phyloP scores from a whole-genome alignment of 2,329 filamentous ascomycete genomes.

The Gyromitra esculenta region DNA sequence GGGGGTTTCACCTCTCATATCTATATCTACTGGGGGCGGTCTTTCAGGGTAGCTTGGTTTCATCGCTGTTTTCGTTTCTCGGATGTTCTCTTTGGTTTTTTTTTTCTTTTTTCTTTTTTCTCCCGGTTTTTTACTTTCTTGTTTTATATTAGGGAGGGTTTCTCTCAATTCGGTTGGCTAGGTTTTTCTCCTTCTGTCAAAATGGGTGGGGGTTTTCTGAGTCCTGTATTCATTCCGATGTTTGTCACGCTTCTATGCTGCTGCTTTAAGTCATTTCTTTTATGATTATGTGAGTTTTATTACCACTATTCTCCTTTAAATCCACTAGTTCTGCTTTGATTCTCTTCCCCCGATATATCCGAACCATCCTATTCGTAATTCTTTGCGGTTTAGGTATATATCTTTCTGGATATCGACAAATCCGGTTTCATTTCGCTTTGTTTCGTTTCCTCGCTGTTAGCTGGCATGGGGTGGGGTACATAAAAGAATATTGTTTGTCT shows the following conservation, averaged over 20 bases:
- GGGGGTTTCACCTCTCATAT: constrained; percentile 15
- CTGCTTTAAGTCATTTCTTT: constrained; percentile 28
- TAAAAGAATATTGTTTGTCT: constrained; percentile 29
- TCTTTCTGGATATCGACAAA: constrained; percentile 24
- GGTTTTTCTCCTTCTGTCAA: constrained; percentile 41
- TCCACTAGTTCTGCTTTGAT: constrained; percentile 8
- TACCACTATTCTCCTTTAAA: constrained; percentile 8
- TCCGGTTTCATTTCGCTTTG: background rate
- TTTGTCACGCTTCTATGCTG: constrained; percentile 43
- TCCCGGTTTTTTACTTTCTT: constrained; percentile 22
- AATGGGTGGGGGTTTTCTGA: constrained; percentile 34
- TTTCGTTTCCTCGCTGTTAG: constrained; percentile 20
- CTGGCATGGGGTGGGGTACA: constrained; percentile 16
- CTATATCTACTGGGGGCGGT: constrained; percentile 22
- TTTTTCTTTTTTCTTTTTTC: background rate
- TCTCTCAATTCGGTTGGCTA: constrained; percentile 40
- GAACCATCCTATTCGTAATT: constrained; percentile 10
- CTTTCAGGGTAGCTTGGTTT: constrained; percentile 20
- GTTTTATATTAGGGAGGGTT: constrained; percentile 48
- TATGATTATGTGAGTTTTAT: constrained; percentile 35
- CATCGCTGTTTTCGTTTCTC: constrained; percentile 9
- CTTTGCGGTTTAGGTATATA: background rate
- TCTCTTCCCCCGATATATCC: constrained; percentile 7
- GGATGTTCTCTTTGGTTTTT: constrained; percentile 17
- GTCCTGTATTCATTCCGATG: constrained; percentile 39